Conservation (phyloP, 371 early-diverging fungal genomes). For the Mortierella sp. region DNA sequence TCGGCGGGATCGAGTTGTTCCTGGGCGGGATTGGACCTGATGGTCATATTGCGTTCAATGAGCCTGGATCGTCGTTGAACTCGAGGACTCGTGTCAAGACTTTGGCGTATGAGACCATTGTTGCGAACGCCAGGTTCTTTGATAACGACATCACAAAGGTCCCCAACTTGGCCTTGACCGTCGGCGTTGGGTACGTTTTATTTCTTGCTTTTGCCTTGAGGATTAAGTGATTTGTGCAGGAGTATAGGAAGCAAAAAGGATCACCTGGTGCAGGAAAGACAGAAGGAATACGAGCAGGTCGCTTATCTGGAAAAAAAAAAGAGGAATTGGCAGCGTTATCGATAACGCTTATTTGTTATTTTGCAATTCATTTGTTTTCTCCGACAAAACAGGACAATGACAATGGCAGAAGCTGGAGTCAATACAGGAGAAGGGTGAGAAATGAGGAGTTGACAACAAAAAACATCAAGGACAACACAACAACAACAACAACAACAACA, state of each 20-base stretch:
- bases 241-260: background rate
- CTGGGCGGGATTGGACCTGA: slow-evolving; percentile 91
- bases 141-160: slow-evolving; percentile 90
- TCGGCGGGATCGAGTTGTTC: slow-evolving; percentile 90
- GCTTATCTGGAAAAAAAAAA: background rate
- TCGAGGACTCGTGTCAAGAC: slow-evolving; percentile 92
- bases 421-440: background rate
- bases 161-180: slow-evolving; percentile 90
- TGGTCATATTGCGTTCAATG: slow-evolving; percentile 94
- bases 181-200: slow-evolving; percentile 83
- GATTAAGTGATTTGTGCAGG: background rate
- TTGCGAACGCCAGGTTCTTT: slow-evolving; percentile 92
- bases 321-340: background rate
- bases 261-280: background rate
- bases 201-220: background rate
- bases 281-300: background rate
- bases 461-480: background rate
- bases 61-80: slow-evolving; percentile 90
- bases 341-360: background rate
- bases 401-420: background rate
- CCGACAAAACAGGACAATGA: slow-evolving; percentile 1
- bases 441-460: background rate
- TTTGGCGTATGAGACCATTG: slow-evolving; percentile 90
- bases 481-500: background rate
- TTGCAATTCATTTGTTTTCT: background rate